phyloP scores from a whole-genome alignment of 306 rosid genomes.

The Cotoneaster glaucophyllus region DNA sequence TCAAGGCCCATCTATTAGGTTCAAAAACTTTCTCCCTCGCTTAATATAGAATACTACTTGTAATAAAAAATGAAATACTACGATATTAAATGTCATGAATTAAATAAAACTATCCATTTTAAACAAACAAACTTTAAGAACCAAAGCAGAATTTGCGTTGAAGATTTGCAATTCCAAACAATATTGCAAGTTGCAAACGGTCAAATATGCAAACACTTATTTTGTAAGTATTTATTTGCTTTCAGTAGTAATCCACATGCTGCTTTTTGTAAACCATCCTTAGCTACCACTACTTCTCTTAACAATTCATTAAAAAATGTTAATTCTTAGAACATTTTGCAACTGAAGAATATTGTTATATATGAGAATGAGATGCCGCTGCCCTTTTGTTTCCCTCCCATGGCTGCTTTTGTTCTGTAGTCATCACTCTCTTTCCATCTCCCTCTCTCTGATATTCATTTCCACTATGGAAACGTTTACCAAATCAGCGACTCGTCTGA shows the following conservation, averaged over 20 bases:
- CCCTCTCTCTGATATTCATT: neutral
- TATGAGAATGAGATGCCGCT: neutral
- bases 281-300: neutral
- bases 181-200: neutral
- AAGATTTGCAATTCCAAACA: neutral
- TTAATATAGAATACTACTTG: no score
- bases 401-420: neutral
- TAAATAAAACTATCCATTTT: neutral
- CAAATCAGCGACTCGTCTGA: conserved; percentile 8
- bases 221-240: neutral
- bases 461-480: conserved; percentile 30
- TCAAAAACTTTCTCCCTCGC: no score
- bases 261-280: neutral
- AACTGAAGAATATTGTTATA: neutral
- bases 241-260: conserved; percentile 4
- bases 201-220: neutral
- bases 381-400: neutral
- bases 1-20: no score
- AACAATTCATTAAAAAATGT: neutral
- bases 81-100: no score
- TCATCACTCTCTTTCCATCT: neutral
- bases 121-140: neutral
- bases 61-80: no score
- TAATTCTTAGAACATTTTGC: neutral
- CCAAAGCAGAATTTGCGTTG: neutral